Evolutionary conservation across 495 filamentous ascomycete species (phyloP).

Genomic region (Astrocystis sublimbata): DNA sequence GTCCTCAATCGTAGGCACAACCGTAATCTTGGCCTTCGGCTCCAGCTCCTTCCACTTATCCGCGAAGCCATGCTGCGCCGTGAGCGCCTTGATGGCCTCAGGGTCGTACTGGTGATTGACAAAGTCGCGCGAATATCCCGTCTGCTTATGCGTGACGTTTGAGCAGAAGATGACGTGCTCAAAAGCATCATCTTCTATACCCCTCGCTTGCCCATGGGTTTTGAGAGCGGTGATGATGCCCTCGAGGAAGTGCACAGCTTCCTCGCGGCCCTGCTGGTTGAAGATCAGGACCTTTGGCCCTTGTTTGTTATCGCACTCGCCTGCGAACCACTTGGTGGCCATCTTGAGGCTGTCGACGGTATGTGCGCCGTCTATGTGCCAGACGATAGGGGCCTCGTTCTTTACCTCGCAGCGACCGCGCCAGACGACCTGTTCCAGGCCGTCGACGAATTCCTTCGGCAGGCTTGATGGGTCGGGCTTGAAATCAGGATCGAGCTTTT

Average conservation of each 20-base stretch:
- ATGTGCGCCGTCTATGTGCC: slow-evolving; percentile 93
- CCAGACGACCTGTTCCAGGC: slow-evolving; percentile 73
- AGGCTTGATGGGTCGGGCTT: slow-evolving; percentile 39
- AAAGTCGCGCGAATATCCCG: slow-evolving; percentile 74
- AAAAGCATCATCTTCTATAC: slow-evolving; percentile 56
- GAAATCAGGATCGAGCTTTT: slow-evolving; percentile 44
- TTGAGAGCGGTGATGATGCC: slow-evolving; percentile 61
- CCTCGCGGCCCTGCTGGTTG: slow-evolving; percentile 89
- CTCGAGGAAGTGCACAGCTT: slow-evolving; percentile 68
- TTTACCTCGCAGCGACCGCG: slow-evolving; percentile 83
- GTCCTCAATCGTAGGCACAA: slow-evolving; percentile 80
- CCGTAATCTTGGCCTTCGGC: slow-evolving; percentile 57
- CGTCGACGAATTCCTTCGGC: slow-evolving; percentile 67
- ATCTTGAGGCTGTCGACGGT: slow-evolving; percentile 83
- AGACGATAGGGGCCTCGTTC: slow-evolving; percentile 63
- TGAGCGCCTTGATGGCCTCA: slow-evolving; percentile 64
- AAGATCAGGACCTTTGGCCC: slow-evolving; percentile 76
- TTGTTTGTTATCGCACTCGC: slow-evolving; percentile 38
- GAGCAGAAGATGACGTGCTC: slow-evolving; percentile 85
- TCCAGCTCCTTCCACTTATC: slow-evolving; percentile 71
- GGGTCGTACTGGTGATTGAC: slow-evolving; percentile 73
- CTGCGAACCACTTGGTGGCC: slow-evolving; percentile 76
- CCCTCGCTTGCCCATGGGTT: slow-evolving; percentile 42
- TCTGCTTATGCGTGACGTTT: slow-evolving; percentile 73
- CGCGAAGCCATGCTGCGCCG: slow-evolving; percentile 73